Evolutionary conservation across 2,329 filamentous ascomycete genomes (phyloP), one percentile per base, ranked within the genome.

Genomic region (Fusarium gaditjirri): DNA sequence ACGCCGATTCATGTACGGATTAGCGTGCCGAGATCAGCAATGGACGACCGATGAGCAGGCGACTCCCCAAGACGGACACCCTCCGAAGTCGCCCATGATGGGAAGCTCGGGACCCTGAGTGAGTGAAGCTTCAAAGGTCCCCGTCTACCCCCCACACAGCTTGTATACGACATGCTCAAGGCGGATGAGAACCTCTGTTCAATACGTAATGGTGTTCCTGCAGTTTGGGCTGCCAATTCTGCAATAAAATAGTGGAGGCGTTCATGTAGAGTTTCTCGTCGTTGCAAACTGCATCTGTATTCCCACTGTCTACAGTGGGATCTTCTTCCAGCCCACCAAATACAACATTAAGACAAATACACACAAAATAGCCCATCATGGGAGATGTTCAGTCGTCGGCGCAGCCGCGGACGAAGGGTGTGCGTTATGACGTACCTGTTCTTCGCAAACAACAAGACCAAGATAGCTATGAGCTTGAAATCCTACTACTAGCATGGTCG

Each of bases 151-250:
- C 70, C 70, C 70, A 73, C 70, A 70, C 54, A 16, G 25, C 35
- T 38, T 29, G 36, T 23, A 39, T 53, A 71, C 43, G 44, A 46
- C 39, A 69, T 49, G 39, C 21, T 49, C 14, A 44, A 35, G 54
- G 52, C 27, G 35, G 21, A 39, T 39, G 19, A 35, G 52, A 55
- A 38, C 38, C n/a, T 54, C 54, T 52, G 38, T 53, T 39, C 50
- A 49, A 71, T 76, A 76, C 74, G 72, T 76, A 75, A 76, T 76
- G 53, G 36, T 54, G 68, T 67, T 74, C 57, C 59, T 75, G 65
- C 53, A 49, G 65, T 42, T 39, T 25, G 31, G 46, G 21, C 16
- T 61, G 44, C 36, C 27, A 39, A 47, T 57, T 36, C 52, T 73
- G 23, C n/a, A 59, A 67, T 61, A 59, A 66, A 70, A 70, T 39